phyloP scores from a whole-genome alignment of 768 basidiomycete genomes.

The Hypsizygus marmoreus region DNA sequence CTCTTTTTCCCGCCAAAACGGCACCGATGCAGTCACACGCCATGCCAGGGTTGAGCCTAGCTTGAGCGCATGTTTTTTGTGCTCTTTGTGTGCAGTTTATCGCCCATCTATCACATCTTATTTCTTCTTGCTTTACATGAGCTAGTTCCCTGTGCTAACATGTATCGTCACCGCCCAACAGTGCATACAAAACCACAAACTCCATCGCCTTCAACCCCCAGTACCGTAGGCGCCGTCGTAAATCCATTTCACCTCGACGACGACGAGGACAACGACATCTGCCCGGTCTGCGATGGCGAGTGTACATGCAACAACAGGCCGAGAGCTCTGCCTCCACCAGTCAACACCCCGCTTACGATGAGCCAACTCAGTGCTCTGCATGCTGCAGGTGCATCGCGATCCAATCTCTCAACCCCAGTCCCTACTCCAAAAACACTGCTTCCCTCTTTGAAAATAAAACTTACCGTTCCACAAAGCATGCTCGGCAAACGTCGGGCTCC shows the following conservation, averaged over 20 bases:
- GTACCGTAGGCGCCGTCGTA: conserved; percentile 57
- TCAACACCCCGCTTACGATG: conserved; percentile 38
- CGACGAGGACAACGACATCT: conserved; percentile 86
- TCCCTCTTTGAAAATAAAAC: conserved; percentile 69
- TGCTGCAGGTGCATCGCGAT: conserved; percentile 39
- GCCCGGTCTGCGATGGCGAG: conserved; percentile 88
- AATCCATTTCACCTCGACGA: conserved; percentile 45
- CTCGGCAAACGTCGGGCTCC: conserved; percentile 42
- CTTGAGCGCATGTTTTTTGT: conserved; percentile 10
- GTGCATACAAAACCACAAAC: conserved; percentile 48
- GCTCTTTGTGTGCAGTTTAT: neutral
- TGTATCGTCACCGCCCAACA: conserved; percentile 19
- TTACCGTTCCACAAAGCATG: conserved; percentile 62
- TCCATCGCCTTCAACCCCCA: conserved; percentile 65
- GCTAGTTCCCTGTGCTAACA: conserved; percentile 10
- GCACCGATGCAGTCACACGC: conserved; percentile 12
- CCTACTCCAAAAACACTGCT: conserved; percentile 27
- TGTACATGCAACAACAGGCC: conserved; percentile 73
- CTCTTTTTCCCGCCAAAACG: conserved; percentile 7
- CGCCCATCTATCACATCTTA: neutral
- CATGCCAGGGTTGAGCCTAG: conserved; percentile 12
- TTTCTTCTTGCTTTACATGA: conserved; percentile 1
- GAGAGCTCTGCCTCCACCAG: conserved; percentile 26
- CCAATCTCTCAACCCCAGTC: conserved; percentile 30
- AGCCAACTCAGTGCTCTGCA: conserved; percentile 37